Evolutionary conservation across 352 stramenopile genomes (phyloP).

Genomic region (Phytophthora sp.): DNA sequence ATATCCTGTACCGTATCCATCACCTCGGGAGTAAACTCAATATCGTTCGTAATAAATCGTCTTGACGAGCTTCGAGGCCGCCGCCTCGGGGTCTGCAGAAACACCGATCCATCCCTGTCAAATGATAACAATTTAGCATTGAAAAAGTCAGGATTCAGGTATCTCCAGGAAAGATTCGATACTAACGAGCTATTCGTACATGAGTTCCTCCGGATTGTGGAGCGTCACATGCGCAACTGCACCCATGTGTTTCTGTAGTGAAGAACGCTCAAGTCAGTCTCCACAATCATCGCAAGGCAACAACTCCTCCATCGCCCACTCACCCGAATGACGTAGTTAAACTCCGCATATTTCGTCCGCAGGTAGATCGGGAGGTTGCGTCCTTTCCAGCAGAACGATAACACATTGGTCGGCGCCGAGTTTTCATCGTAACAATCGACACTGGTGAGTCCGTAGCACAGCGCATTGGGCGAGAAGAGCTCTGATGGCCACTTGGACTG

Average conservation of each 20-base stretch:
- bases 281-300: not conserved
- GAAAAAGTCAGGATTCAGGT: not conserved
- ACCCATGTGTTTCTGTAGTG: constrained; percentile 76
- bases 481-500: constrained; percentile 72
- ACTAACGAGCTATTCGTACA: constrained; percentile 52
- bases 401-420: constrained; percentile 64
- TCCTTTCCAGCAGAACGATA: constrained; percentile 92
- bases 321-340: constrained; percentile 88
- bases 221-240: constrained; percentile 80
- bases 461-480: constrained; percentile 77
- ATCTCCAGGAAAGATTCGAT: no score
- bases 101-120: constrained; percentile 64
- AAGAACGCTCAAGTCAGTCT: constrained; percentile 12
- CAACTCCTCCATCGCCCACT: constrained; percentile 16
- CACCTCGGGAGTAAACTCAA: constrained; percentile 82
- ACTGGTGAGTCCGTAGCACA: constrained; percentile 85
- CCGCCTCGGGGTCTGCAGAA: constrained; percentile 66
- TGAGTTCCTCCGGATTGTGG: constrained; percentile 76
- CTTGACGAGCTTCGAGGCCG: constrained; percentile 72
- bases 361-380: constrained; percentile 85
- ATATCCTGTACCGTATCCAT: constrained; percentile 78
- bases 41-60: constrained; percentile 80
- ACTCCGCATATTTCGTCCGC: constrained; percentile 88
- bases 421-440: constrained; percentile 75
- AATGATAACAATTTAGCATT: not conserved